Percentiles rank a stretch among this genome's conserved stretches.
phyloP scores from a whole-genome alignment of 2,329 filamentous ascomycete species.

The Botrytis fragariae region DNA sequence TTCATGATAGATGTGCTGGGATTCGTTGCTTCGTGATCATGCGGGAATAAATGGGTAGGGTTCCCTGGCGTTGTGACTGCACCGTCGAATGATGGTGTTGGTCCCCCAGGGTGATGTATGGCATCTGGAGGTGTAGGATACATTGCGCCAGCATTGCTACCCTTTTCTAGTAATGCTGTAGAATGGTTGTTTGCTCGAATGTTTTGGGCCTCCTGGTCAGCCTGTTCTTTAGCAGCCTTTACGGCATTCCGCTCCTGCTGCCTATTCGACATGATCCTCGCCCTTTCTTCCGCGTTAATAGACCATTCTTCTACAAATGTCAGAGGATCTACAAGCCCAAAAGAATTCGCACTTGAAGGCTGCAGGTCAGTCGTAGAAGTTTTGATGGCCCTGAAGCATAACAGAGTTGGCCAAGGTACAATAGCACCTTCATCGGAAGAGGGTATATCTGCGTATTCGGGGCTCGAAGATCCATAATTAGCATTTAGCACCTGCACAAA shows the following conservation, averaged over 20 bases:
- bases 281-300: conserved; percentile 39
- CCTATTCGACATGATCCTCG: conserved; percentile 48
- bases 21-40: conserved; percentile 40
- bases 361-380: conserved; percentile 20
- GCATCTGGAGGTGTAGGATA: conserved; percentile 73
- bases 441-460: conserved; percentile 29
- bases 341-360: neutral
- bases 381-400: conserved; percentile 36
- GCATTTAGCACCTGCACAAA: conserved; percentile 35
- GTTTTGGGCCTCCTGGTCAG: conserved; percentile 44
- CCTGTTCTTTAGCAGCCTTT: conserved; percentile 42
- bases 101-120: conserved; percentile 52
- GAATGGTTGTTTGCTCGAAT: conserved; percentile 51
- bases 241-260: conserved; percentile 50
- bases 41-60: conserved; percentile 37
- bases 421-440: conserved; percentile 32
- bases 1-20: conserved; percentile 19
- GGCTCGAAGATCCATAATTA: conserved; percentile 28
- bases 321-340: conserved; percentile 37
- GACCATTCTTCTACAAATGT: conserved; percentile 42
- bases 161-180: conserved; percentile 50
- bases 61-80: conserved; percentile 56
- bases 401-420: conserved; percentile 37
- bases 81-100: conserved; percentile 57
- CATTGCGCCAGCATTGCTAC: conserved; percentile 54